Evolutionary conservation across 352 stramenopile genomes (phyloP).

Genomic region (Phytophthora rubi): DNA sequence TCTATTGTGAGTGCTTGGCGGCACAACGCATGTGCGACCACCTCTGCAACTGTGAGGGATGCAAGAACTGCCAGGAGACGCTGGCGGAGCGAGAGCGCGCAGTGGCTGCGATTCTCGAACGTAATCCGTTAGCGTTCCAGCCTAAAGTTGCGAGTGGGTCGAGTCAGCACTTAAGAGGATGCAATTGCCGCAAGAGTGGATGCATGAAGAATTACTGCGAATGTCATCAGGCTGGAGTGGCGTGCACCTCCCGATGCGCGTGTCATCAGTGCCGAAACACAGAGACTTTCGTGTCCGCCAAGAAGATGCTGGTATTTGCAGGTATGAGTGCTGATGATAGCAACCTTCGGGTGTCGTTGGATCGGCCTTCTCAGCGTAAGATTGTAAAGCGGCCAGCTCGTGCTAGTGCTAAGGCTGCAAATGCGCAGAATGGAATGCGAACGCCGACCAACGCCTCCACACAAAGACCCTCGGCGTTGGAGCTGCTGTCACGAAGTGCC

Average conservation of each 20-base stretch:
- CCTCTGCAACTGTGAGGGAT: constrained; percentile 84
- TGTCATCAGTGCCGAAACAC: constrained; percentile 84
- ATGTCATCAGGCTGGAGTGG: constrained; percentile 92
- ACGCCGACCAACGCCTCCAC: constrained; percentile 37
- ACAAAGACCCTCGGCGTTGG: constrained; percentile 42
- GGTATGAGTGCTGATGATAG: constrained; percentile 25
- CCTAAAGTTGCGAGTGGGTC: constrained; percentile 91
- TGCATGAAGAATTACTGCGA: constrained; percentile 99
- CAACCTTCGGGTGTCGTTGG: constrained; percentile 10
- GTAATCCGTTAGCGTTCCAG: constrained; percentile 95
- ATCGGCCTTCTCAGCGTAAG: constrained; percentile 31
- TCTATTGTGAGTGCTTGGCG: constrained; percentile 90
- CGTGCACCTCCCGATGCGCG: constrained; percentile 83
- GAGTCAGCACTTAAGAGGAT: constrained; percentile 91
- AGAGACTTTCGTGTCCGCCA: constrained; percentile 68
- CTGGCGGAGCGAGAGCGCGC: constrained; percentile 72
- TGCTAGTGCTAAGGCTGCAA: neutral
- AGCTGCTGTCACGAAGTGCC: constrained; percentile 66
- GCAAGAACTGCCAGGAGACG: constrained; percentile 73
- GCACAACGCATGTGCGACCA: constrained; percentile 72
- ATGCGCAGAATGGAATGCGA: constrained; percentile 10
- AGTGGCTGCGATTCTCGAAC: constrained; percentile 89
- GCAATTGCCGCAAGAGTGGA: constrained; percentile 95
- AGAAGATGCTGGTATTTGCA: constrained; percentile 74
- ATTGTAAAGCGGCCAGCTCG: constrained; percentile 27